Evolutionary conservation across 2,329 filamentous ascomycete species (phyloP).

Genomic region (Aspergillus ochraceoroseus): DNA sequence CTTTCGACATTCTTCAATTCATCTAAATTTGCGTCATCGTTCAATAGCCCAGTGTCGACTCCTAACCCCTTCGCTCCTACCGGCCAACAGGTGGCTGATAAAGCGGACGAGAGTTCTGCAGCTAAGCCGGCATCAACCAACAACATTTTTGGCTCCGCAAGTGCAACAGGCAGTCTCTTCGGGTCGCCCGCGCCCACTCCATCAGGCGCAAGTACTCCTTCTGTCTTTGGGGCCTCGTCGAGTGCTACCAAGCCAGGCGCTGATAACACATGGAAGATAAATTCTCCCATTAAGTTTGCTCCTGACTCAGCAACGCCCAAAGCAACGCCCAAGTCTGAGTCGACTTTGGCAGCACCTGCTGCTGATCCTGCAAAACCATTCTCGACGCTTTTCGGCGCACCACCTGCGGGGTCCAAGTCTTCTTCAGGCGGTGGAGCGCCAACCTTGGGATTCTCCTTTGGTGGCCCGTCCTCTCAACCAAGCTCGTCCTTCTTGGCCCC

Average conservation of each 20-base stretch:
- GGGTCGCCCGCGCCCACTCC: conserved; percentile 25
- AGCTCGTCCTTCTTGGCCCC: conserved; percentile 26
- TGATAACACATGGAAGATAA: conserved; percentile 48
- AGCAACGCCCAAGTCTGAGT: conserved; percentile 27
- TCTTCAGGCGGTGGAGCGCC: conserved; percentile 19
- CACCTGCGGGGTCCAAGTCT: conserved; percentile 20
- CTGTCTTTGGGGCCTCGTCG: conserved; percentile 16
- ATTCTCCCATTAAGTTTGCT: conserved; percentile 48
- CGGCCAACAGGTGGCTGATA: conserved; percentile 13
- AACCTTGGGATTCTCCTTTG: conserved; percentile 40
- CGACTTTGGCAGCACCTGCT: conserved; percentile 20
- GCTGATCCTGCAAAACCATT: conserved; percentile 28
- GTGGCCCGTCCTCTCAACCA: conserved; percentile 26
- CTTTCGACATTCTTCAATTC: conserved; percentile 24
- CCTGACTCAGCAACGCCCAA: conserved; percentile 24
- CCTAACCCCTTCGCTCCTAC: conserved; percentile 22
- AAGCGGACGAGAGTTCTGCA: conserved; percentile 11
- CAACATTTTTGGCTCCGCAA: conserved; percentile 18
- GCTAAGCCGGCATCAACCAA: conserved; percentile 19
- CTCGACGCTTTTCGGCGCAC: conserved; percentile 29
- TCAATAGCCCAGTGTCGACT: conserved; percentile 24
- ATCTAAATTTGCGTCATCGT: conserved; percentile 27
- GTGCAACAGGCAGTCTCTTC: conserved; percentile 28
- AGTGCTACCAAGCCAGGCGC: conserved; percentile 14
- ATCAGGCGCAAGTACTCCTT: conserved; percentile 15